Percentiles rank a stretch among this genome's conserved stretches.
phyloP scores from a whole-genome alignment of 768 basidiomycete genomes.

The Phylloporus rhodoxanthus region DNA sequence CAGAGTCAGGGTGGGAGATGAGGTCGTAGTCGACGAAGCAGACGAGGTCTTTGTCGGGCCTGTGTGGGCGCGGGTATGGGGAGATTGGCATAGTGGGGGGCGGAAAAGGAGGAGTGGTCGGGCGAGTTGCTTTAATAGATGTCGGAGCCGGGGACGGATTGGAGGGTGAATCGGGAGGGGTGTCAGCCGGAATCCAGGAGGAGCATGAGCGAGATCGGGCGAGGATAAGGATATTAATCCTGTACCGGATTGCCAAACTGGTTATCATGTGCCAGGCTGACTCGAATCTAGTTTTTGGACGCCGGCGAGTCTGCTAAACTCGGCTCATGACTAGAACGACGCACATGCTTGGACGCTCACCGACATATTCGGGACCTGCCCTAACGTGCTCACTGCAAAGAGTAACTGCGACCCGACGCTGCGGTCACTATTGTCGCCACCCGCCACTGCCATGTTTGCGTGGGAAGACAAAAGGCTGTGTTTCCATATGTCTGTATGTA shows the following conservation, averaged over 20 bases:
- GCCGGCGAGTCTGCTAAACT: not conserved
- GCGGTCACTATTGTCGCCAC: conserved; percentile 29
- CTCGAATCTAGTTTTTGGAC: conserved; percentile 23
- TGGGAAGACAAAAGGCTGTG: conserved; percentile 18
- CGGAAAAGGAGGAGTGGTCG: conserved; percentile 19
- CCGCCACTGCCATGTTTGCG: conserved; percentile 26
- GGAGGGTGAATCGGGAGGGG: too few relatives aligned
- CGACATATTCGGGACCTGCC: conserved; percentile 14
- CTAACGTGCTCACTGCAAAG: conserved; percentile 3
- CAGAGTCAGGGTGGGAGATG: conserved; percentile 25
- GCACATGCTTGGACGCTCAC: not conserved
- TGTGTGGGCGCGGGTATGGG: not conserved
- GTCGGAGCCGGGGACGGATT: conserved; percentile 26
- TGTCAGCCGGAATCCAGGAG: too few relatives aligned
- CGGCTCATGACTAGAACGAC: too few relatives aligned
- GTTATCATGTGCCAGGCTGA: conserved; percentile 38
- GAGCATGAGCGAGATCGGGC: conserved; percentile 20
- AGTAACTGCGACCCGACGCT: conserved; percentile 9
- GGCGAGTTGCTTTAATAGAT: conserved; percentile 33
- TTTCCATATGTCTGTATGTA: conserved; percentile 11
- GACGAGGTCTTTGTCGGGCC: conserved; percentile 26
- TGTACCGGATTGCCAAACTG: conserved; percentile 23
- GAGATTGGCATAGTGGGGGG: conserved; percentile 37
- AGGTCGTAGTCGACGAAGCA: conserved; percentile 28
- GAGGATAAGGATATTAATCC: conserved; percentile 35